These are phyloP conservation scores for Mycena olivaceomarginata DNA, from an alignment of 768 basidiomycete genomes.

Conservation along the genomic window DNA sequence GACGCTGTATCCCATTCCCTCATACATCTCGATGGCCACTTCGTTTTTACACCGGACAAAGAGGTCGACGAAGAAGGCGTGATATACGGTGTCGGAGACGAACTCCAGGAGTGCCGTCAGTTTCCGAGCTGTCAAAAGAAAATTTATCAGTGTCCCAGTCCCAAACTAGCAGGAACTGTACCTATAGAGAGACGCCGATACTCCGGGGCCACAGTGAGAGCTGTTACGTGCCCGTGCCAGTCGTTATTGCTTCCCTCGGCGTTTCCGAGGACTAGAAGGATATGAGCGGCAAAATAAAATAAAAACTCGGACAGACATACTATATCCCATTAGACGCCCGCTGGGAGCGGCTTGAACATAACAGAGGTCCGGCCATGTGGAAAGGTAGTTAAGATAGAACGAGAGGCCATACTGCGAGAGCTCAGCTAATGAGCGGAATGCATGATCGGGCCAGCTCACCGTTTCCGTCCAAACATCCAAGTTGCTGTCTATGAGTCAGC, in stretches of 20 bases:
- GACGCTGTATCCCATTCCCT: conserved; percentile 94
- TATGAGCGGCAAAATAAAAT: background rate
- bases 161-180: background rate
- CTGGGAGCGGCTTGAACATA: conserved; percentile 88
- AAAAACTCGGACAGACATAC: conserved; percentile 6
- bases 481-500: conserved; percentile 73
- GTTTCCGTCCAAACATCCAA: conserved; percentile 99
- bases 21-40: conserved; percentile 95
- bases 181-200: conserved; percentile 81
- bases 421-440: conserved; percentile 1
- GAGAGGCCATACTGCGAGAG: conserved; percentile 84
- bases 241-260: conserved; percentile 87
- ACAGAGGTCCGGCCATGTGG: conserved; percentile 95
- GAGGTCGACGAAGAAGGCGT: conserved; percentile 94
- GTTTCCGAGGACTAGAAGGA: conserved; percentile 89
- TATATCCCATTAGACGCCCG: conserved; percentile 90
- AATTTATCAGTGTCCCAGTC: background rate
- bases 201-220: conserved; percentile 94
- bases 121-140: conserved; percentile 82
- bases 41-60: conserved; percentile 93
- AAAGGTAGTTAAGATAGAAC: conserved; percentile 93
- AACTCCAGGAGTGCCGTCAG: conserved; percentile 93
- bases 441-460: conserved; percentile 64
- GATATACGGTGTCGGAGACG: conserved; percentile 88
- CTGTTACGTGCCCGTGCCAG: conserved; percentile 97